Percentiles rank a stretch among this genome's conserved stretches.
phyloP scores from a whole-genome alignment of 768 basidiomycete species.

The Russula virescens region DNA sequence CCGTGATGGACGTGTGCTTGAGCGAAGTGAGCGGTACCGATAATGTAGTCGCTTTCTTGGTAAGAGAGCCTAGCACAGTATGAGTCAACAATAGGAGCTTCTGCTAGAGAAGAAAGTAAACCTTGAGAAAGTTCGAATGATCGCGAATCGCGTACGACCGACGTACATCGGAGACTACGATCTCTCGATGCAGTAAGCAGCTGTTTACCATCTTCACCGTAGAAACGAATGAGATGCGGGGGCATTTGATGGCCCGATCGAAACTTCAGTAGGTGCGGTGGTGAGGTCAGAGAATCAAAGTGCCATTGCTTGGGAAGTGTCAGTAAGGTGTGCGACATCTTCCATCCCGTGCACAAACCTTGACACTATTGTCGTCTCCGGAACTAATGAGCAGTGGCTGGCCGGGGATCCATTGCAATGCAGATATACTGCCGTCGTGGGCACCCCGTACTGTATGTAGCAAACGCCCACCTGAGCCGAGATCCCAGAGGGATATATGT shows the following conservation, averaged over 20 bases:
- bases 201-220: slow-evolving; percentile 96
- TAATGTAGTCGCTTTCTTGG: slow-evolving; percentile 71
- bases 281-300: slow-evolving; percentile 83
- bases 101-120: slow-evolving; percentile 27
- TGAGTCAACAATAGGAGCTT: not conserved
- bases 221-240: slow-evolving; percentile 88
- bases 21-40: slow-evolving; percentile 76
- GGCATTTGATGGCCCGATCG: slow-evolving; percentile 90
- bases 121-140: slow-evolving; percentile 95
- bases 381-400: slow-evolving; percentile 88
- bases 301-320: slow-evolving; percentile 79
- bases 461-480: slow-evolving; percentile 74
- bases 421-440: slow-evolving; percentile 79
- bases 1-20: slow-evolving; percentile 76
- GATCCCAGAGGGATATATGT: slow-evolving; percentile 90
- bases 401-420: slow-evolving; percentile 87
- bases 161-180: slow-evolving; percentile 82
- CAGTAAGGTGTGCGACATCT: not conserved
- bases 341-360: slow-evolving; percentile 44
- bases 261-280: slow-evolving; percentile 85
- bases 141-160: slow-evolving; percentile 90
- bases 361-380: slow-evolving; percentile 92
- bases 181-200: slow-evolving; percentile 86
- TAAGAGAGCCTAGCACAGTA: slow-evolving; percentile 61
- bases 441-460: slow-evolving; percentile 84